Evolutionary conservation across 768 basidiomycete genomes (phyloP), one percentile per base, ranked within the genome.

Genomic region (Pholiota molesta): DNA sequence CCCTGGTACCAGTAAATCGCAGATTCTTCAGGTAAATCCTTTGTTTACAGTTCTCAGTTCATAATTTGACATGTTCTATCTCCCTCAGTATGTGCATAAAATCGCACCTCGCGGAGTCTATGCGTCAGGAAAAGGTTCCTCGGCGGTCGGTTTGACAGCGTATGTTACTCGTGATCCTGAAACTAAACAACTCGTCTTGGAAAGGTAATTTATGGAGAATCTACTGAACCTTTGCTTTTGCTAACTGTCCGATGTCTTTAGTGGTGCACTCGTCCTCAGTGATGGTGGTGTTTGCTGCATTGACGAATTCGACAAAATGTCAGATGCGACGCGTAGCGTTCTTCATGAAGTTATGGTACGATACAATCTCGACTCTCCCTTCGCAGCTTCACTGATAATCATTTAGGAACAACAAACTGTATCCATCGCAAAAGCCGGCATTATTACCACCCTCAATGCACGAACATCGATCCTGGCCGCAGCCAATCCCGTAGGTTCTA

Each of bases 281-380:
- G 97, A 98, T 66, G 97, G 97, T 1, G 97, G 96, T 73, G 95
- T 98, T 5, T 98, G 95, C 73, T 99, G 97, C 72, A 99, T 99
- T 66, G 97, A 99, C 68, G 97, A 99, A 75, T 99, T 99, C 68
- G 97, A 99, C 78, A 99, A 99, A 76, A 99, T 99, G 97, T 95
- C 96, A 37, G 91, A 98, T 63, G 87, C 93, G 5, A 99, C 97
- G 47, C 89, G 97, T 52, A 98, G 97, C 72, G 97, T 99, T 9
- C 85, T 99, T 49, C 97, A 99, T 75, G 97, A 99, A 86, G 96
- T 97, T 16, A 99, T 99, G 97, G 93, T 94, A 65, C 56, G 62
- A 59, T 14, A 35, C 14, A 29, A 4, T 17, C 19, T 13, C 11
- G 35, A 37, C 1, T 42, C 23, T 28, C 37, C 9, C 16, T 47